phyloP scores from a whole-genome alignment of 805 yeast species.

The Candida peoriensis region DNA sequence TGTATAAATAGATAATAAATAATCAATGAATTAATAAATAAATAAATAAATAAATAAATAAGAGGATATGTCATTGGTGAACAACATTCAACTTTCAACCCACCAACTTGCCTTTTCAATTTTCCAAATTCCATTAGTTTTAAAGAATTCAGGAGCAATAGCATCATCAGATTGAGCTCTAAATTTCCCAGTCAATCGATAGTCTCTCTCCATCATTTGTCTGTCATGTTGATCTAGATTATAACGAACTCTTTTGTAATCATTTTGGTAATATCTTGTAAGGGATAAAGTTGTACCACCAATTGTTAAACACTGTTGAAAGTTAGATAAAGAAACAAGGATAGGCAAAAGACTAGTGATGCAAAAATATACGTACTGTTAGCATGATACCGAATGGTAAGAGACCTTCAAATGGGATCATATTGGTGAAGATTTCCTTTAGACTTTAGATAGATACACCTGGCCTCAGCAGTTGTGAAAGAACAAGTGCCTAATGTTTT shows the following conservation, averaged over 20 bases:
- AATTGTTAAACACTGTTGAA: slow-evolving; percentile 37
- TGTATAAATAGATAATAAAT: slow-evolving; percentile 5
- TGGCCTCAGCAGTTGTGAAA: no score
- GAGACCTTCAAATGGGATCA: slow-evolving; percentile 70
- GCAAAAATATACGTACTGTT: slow-evolving; percentile 25
- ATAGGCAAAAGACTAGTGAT: neutral
- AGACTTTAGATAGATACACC: no score
- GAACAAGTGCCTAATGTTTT: no score
- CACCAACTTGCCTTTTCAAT: slow-evolving; percentile 26
- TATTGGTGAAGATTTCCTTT: no score
- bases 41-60: neutral
- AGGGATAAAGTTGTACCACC: slow-evolving; percentile 49
- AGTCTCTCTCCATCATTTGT: slow-evolving; percentile 61
- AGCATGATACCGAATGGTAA: slow-evolving; percentile 57
- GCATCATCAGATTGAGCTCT: slow-evolving; percentile 66
- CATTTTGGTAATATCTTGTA: slow-evolving; percentile 40
- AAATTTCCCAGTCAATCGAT: slow-evolving; percentile 66
- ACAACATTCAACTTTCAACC: slow-evolving; percentile 3
- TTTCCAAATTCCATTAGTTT: slow-evolving; percentile 51
- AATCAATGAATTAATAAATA: slow-evolving; percentile 7
- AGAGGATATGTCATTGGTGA: neutral
- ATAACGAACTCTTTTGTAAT: slow-evolving; percentile 48
- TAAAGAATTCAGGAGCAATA: slow-evolving; percentile 72
- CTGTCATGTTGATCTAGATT: slow-evolving; percentile 51
- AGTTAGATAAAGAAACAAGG: neutral